Evolutionary conservation across 805 yeast genomes (phyloP).

Genomic region (Hanseniaspora meyeri): DNA sequence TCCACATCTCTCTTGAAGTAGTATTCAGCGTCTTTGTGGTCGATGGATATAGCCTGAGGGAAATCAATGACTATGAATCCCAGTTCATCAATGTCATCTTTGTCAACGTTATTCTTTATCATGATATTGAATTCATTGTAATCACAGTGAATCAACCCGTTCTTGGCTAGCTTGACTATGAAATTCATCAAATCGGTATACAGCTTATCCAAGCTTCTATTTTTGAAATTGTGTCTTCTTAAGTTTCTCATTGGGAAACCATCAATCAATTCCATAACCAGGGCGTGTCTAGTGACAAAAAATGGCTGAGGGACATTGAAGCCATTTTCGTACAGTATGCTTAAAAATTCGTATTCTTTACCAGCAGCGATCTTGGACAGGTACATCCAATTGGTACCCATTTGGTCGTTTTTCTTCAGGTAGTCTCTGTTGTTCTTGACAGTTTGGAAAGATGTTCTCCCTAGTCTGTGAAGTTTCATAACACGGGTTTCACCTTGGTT

Average conservation of each 20-base stretch:
- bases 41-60: conserved; percentile 93
- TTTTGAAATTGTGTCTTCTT: conserved; percentile 39
- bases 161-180: conserved; percentile 67
- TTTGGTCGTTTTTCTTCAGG: conserved; percentile 42
- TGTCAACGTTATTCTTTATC: conserved; percentile 44
- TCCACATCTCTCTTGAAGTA: conserved; percentile 89
- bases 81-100: conserved; percentile 33
- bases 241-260: conserved; percentile 88
- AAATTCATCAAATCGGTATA: conserved; percentile 81
- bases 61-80: conserved; percentile 91
- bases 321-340: conserved; percentile 55
- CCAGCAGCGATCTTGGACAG: conserved; percentile 81
- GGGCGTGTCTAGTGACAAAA: conserved; percentile 82
- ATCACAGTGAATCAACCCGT: conserved; percentile 94
- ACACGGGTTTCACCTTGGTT: conserved; percentile 54
- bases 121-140: conserved; percentile 93
- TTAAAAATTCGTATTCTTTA: conserved; percentile 84
- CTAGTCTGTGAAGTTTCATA: conserved; percentile 81
- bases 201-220: conserved; percentile 48
- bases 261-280: conserved; percentile 78
- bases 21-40: conserved; percentile 75
- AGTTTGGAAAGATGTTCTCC: conserved; percentile 83
- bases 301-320: conserved; percentile 81
- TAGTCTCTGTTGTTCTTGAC: conserved; percentile 93
- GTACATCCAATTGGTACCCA: conserved; percentile 84